Conservation (phyloP, 164 flowering plant genomes). For the Vitis amurensis region DNA sequence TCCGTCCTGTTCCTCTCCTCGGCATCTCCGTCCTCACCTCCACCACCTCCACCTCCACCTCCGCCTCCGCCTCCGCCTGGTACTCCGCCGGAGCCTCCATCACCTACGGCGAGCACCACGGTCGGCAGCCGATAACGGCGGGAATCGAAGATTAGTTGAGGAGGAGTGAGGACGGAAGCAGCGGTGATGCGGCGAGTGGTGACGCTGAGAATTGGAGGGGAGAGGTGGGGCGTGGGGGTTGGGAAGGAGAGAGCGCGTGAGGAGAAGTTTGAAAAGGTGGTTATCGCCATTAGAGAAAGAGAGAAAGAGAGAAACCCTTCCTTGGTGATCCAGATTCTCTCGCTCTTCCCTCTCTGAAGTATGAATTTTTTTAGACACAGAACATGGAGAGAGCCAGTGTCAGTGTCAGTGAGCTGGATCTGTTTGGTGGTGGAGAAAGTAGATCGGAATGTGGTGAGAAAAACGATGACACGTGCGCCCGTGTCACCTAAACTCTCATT, state of each 20-base stretch:
- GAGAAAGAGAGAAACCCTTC: neutral
- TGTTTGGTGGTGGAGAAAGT: neutral
- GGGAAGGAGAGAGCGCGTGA: constrained; percentile 10
- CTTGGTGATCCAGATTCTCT: neutral
- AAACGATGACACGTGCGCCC: no score
- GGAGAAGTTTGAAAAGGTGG: constrained; percentile 14
- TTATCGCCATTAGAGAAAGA: constrained; percentile 13
- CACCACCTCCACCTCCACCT: constrained; percentile 34
- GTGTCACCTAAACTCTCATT: no score
- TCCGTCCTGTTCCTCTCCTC: constrained; percentile 52
- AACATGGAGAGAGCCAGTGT: neutral
- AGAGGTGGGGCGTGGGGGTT: constrained; percentile 3
- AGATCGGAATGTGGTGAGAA: neutral
- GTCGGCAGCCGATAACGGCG: neutral
- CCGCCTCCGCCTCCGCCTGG: constrained; percentile 19
- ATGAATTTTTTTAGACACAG: neutral
- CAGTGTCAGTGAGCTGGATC: neutral
- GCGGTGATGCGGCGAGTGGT: neutral
- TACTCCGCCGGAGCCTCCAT: constrained; percentile 20
- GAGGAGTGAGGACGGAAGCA: neutral
- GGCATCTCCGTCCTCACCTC: constrained; percentile 32
- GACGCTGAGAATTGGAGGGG: neutral
- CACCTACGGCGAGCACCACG: constrained; percentile 19
- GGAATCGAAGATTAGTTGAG: neutral
- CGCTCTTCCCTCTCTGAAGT: neutral